These are phyloP conservation scores for Aspergillus nidulans DNA, from an alignment of 495 filamentous ascomycete genomes.

Conservation along the genomic window DNA sequence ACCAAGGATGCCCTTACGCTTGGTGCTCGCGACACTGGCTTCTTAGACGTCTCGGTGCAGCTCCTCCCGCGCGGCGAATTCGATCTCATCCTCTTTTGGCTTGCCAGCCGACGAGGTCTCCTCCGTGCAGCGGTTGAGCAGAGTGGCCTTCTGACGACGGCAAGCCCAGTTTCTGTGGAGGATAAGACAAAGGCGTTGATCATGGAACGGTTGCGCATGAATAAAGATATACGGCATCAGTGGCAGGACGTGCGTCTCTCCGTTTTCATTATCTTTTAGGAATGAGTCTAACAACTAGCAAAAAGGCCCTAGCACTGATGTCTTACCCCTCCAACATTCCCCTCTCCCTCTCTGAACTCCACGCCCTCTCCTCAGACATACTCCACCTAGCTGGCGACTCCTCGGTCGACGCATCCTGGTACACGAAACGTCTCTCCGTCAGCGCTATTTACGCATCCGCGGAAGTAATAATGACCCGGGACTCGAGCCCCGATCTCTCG, in stretches of 20 bases:
- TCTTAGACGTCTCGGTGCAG: constrained; percentile 79
- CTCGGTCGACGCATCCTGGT: constrained; percentile 82
- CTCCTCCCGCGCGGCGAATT: constrained; percentile 76
- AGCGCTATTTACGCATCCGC: constrained; percentile 77
- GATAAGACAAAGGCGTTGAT: constrained; percentile 60
- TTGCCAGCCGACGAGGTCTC: constrained; percentile 61
- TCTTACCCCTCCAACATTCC: constrained; percentile 73
- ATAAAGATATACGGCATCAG: constrained; percentile 59
- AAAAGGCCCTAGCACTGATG: constrained; percentile 82
- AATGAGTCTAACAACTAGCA: background rate
- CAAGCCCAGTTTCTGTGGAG: constrained; percentile 34
- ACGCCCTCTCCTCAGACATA: constrained; percentile 80
- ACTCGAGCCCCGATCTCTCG: constrained; percentile 57
- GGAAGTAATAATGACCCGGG: constrained; percentile 92
- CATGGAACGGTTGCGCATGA: constrained; percentile 69
- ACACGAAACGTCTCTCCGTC: constrained; percentile 77
- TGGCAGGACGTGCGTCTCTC: constrained; percentile 76
- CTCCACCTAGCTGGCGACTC: constrained; percentile 76
- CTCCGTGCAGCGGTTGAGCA: constrained; percentile 47
- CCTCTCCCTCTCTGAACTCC: constrained; percentile 72
- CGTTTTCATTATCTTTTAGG: constrained; percentile 6
- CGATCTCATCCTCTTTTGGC: constrained; percentile 76
- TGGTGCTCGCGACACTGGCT: constrained; percentile 77
- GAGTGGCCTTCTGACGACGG: constrained; percentile 27
- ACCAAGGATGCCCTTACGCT: constrained; percentile 62